These are phyloP conservation scores for Fusarium ramigenum DNA, from an alignment of 2,329 filamentous ascomycete genomes.

Conservation along the genomic window DNA sequence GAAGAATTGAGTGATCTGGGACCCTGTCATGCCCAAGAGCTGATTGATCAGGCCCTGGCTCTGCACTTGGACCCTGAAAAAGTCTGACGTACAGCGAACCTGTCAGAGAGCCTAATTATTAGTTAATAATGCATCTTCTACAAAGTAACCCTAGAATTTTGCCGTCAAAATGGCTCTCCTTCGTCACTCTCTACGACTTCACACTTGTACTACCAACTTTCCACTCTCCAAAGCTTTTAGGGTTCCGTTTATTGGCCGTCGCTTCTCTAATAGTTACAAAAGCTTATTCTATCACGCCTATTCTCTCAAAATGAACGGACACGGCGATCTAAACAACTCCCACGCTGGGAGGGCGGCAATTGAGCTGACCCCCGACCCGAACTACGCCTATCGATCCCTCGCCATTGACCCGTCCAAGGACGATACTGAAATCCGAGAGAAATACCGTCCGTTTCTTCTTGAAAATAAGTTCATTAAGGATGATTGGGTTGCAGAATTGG, in stretches of 20 bases:
- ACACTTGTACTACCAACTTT: accelerated
- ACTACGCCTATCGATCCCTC: accelerated
- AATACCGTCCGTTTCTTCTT: not conserved
- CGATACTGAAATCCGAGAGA: accelerated
- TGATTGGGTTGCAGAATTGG: not conserved
- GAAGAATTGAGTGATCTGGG: not conserved
- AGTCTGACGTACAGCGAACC: not conserved
- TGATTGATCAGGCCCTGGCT: not conserved
- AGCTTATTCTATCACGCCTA: accelerated
- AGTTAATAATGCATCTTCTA: not conserved
- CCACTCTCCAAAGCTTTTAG: accelerated
- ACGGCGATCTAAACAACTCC: accelerated
- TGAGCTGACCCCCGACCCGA: accelerated
- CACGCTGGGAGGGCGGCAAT: accelerated
- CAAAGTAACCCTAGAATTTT: accelerated
- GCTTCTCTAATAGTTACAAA: not conserved
- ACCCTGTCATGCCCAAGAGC: not conserved
- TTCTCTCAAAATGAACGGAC: not conserved
- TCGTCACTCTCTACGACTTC: not conserved
- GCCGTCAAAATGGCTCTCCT: not conserved
- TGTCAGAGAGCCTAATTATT: not conserved
- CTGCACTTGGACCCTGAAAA: not conserved
- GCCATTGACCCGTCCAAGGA: not conserved
- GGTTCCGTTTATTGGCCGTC: accelerated
- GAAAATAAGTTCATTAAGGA: accelerated